Conservation (phyloP, 441 rosid species). For the Erysimum cheiri region DNA sequence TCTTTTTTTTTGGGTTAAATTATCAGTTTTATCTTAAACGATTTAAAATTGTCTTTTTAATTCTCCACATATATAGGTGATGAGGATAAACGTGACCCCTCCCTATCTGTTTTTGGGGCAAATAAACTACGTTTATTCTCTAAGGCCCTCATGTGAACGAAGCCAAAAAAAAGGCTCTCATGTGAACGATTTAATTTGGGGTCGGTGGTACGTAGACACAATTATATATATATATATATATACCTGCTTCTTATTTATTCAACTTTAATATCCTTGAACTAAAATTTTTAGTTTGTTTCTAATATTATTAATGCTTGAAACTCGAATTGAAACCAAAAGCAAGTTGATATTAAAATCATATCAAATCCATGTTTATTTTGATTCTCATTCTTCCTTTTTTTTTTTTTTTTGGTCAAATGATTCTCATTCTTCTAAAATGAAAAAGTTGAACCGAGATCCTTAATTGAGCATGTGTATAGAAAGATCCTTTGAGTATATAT, state of each 20-base stretch:
- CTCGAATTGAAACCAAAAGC: background rate
- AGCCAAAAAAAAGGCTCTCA: background rate
- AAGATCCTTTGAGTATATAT: background rate
- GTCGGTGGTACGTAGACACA: constrained; percentile 32
- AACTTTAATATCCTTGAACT: background rate
- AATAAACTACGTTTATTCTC: constrained; percentile 9
- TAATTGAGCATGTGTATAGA: background rate
- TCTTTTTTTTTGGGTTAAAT: no score
- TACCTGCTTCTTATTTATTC: no score
- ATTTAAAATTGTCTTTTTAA: background rate
- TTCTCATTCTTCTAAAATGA: background rate
- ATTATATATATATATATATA: background rate
- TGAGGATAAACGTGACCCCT: constrained; percentile 26
- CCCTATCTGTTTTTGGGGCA: constrained; percentile 27
- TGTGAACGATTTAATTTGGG: constrained; percentile 39
- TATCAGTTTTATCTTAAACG: background rate
- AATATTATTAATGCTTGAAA: background rate
- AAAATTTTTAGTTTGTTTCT: background rate
- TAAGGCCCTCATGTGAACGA: constrained; percentile 31
- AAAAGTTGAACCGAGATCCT: background rate
- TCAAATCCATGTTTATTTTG: background rate
- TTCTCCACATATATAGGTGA: background rate
- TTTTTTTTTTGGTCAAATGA: background rate
- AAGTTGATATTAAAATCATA: background rate
- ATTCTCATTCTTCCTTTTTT: background rate